Evolutionary conservation across 345 rosid species (phyloP), one percentile per base, ranked within the genome.

Genomic region (Eucalyptus grandis): DNA sequence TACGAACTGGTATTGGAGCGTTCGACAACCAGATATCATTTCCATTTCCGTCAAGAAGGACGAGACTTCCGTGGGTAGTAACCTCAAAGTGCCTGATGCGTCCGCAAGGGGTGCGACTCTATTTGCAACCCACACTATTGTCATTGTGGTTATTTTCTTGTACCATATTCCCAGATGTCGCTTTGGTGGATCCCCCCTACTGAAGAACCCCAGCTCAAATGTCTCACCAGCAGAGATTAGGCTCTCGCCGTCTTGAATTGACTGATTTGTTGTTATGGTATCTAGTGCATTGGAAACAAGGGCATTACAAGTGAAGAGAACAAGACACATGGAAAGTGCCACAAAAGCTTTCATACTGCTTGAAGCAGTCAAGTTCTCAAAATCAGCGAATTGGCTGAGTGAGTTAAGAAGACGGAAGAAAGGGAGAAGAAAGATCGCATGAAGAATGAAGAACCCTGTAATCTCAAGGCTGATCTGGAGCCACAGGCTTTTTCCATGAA

Each of bases 171-270:
- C 94, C 1, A 92, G 49, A 67, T 91, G 90, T 22, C 93, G 89
- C 17, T 30, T 90, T 22, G 46, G 83, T 6, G 87, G 81, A 34
- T 86, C 89, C 5, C 80, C 53, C 8, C 85, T 82, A 51, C 88
- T 86, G 86, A 92, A 92, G 87, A 92, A 92, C 11, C 94, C 94
- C 47, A 92, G 86, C 86, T 89, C 92, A 81, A 90, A 92, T 53
- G 49, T 88, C 27, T 58, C 90, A 22, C 50, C 87, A 1, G 90
- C 40, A 8, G 91, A 90, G 60, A 90, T 86, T 44, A 91, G 34
- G 6, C 86, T 91, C 53, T 89, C 88, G 3, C 91, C 92, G 26
- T 91, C 93, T 60, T 9, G 89, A 49, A 93, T 88, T 3, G 90
- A 30, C 19, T 46, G 88, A 27, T 54, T 69, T 12, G n/a, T 82